Percentiles rank a stretch among this genome's conserved stretches.
These are phyloP conservation scores for Fusarium heterosporum DNA, from an alignment of 2,329 filamentous ascomycete genomes.

Conservation along the genomic window DNA sequence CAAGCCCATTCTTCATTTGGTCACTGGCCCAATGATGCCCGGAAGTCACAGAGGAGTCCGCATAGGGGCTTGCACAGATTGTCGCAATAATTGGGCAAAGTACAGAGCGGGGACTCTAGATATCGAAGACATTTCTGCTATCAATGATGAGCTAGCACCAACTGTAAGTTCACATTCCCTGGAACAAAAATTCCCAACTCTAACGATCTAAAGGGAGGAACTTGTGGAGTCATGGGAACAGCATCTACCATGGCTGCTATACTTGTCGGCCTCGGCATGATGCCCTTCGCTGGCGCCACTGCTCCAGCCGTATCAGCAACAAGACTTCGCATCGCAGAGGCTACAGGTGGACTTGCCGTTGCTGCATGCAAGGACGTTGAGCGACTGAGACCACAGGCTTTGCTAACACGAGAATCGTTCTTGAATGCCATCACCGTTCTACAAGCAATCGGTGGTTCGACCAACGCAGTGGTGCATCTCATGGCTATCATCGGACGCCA, in stretches of 20 bases:
- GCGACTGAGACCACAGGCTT: slow-evolving; percentile 74
- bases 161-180: slow-evolving; percentile 61
- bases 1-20: slow-evolving; percentile 75
- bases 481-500: slow-evolving; percentile 83
- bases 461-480: slow-evolving; percentile 87
- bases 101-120: slow-evolving; percentile 75
- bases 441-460: slow-evolving; percentile 86
- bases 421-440: slow-evolving; percentile 88
- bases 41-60: slow-evolving; percentile 72
- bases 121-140: slow-evolving; percentile 75
- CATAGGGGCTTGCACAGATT: slow-evolving; percentile 80
- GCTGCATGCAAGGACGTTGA: slow-evolving; percentile 72
- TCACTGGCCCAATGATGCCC: slow-evolving; percentile 82
- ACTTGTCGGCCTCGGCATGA: slow-evolving; percentile 84
- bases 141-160: slow-evolving; percentile 79
- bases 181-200: accelerated
- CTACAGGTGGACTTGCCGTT: slow-evolving; percentile 77
- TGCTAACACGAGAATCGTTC: slow-evolving; percentile 81
- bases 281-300: slow-evolving; percentile 80
- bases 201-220: slow-evolving; percentile 66
- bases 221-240: slow-evolving; percentile 92
- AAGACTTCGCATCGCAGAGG: slow-evolving; percentile 83
- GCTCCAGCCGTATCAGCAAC: slow-evolving; percentile 82
- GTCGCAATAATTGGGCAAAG: slow-evolving; percentile 77
- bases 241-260: slow-evolving; percentile 91